A percentile compares a stretch with the other conserved stretches of the same genome.
Evolutionary conservation across 2,329 filamentous ascomycete species (phyloP).

Genomic region (Nothophaeocryptopus gaeumannii): DNA sequence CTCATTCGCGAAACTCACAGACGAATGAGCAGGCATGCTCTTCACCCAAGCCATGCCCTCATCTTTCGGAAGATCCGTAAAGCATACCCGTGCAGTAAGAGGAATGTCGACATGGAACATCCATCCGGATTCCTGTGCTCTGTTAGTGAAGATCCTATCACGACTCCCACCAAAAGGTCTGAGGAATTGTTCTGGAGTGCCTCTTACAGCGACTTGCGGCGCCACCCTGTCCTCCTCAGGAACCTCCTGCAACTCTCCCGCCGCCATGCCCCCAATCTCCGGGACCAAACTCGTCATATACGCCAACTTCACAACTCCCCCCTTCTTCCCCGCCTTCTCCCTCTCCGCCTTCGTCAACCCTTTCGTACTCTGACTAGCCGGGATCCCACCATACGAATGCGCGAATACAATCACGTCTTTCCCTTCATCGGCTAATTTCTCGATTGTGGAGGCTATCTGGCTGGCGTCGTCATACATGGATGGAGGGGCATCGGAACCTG

Average conservation of each 20-base stretch:
- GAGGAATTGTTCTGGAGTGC: too few species aligned
- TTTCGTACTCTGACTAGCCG: background rate
- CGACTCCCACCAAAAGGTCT: too few species aligned
- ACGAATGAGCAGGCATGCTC: conserved; percentile 1
- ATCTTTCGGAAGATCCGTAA: background rate
- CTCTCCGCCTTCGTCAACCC: background rate
- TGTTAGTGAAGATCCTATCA: too few species aligned
- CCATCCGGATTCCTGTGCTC: background rate
- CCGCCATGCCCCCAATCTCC: background rate
- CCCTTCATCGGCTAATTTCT: background rate
- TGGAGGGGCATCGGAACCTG: background rate
- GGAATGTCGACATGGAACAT: background rate
- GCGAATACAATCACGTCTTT: conserved; percentile 1
- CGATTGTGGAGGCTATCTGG: background rate
- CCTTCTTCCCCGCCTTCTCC: background rate
- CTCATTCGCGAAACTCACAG: conserved; percentile 1
- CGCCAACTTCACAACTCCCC: background rate
- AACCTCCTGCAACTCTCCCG: background rate
- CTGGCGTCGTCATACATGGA: background rate
- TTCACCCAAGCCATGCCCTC: conserved; percentile 3
- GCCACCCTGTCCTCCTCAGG: background rate
- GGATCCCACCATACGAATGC: background rate
- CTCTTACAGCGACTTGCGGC: background rate
- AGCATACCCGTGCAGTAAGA: background rate
- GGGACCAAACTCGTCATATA: conserved; percentile 3